These are phyloP conservation scores for Cyclanthera cordifolia DNA, from an alignment of 306 rosid genomes.

Conservation along the genomic window DNA sequence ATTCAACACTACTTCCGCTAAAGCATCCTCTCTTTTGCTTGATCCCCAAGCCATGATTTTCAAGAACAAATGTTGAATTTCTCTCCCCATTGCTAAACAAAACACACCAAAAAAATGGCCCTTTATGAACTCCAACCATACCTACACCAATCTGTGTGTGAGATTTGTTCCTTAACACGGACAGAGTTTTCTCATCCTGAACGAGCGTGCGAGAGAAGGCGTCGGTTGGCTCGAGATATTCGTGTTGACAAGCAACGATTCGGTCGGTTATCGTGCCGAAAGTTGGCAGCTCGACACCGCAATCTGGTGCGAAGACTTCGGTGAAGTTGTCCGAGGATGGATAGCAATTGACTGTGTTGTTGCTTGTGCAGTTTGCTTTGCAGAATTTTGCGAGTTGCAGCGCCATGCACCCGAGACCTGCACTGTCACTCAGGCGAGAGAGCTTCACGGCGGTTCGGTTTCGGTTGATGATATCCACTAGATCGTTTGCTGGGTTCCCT, in stretches of 20 bases:
- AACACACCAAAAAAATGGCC: conserved; percentile 73
- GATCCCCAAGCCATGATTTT: conserved; percentile 63
- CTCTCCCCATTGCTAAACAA: conserved; percentile 58
- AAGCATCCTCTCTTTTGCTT: conserved; percentile 71
- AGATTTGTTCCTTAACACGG: conserved; percentile 52
- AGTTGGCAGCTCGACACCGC: conserved; percentile 89
- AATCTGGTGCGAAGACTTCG: conserved; percentile 76
- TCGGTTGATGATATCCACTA: conserved; percentile 60
- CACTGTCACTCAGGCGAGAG: conserved; percentile 41
- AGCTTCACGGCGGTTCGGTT: conserved; percentile 66
- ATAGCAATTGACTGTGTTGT: conserved; percentile 48
- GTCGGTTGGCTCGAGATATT: conserved; percentile 55
- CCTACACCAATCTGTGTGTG: conserved; percentile 80
- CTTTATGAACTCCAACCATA: conserved; percentile 53
- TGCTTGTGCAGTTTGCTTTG: conserved; percentile 56
- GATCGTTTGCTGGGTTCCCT: conserved; percentile 82
- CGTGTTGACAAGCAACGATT: conserved; percentile 50
- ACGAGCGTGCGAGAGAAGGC: conserved; percentile 46
- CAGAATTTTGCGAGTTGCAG: conserved; percentile 64
- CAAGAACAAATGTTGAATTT: conserved; percentile 71
- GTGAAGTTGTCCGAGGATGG: conserved; percentile 84
- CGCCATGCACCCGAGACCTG: conserved; percentile 96
- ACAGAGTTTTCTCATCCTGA: conserved; percentile 34
- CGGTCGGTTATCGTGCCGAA: conserved; percentile 59
- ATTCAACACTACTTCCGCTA: conserved; percentile 61